Evolutionary conservation across 1,284 basidiomycete genomes (phyloP), one percentile per base, ranked within the genome.

Genomic region (Microbotryomycetes sp.): DNA sequence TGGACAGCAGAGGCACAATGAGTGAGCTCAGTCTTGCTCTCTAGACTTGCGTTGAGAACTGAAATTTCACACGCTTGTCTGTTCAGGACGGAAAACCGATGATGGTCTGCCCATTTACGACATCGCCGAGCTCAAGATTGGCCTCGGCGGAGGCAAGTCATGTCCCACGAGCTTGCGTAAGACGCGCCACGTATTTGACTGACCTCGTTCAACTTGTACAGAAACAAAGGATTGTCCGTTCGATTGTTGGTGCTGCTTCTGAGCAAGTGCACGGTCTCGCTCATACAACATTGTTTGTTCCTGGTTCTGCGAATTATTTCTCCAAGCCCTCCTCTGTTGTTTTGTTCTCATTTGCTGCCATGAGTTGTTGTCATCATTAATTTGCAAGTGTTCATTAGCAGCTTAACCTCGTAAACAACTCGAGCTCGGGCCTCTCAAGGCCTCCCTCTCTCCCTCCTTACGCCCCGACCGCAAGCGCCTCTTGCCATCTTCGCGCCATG

Each of bases 51-150:
- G n/a, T n/a, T n/a, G n/a, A n/a, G 46, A 6, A 25, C n/a, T n/a
- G 19, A 23, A 12, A 46, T 28, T 36, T 58, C 26, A 48, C n/a
- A 4, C 6, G 4, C 16, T 7, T 23, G 23, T 7, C 12, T 49
- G 2, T 28, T 32, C 65, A 72, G 71, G 71, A 3, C 63, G 64
- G 9, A 59, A 62, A 48, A 72, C 71, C 23, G 71, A 72, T 12
- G 71, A 72, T 36, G 71, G 71, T 6, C 49, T 71, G 49, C 64
- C 70, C 14, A 71, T 72, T 31, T 72, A 70, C 60, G 64, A 66
- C 54, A 59, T 56, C 6, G 42, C 61, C 3, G 71, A 72, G 46
- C 69, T 72, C 49, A 71, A 66, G 54, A 72, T 72, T 50, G 68
- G 68, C 2, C 31, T 65, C 9, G 62, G 69, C 1, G 71, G 68